These are phyloP conservation scores for Alternaria burnsii DNA, from an alignment of 2,329 filamentous ascomycete genomes.

Conservation along the genomic window DNA sequence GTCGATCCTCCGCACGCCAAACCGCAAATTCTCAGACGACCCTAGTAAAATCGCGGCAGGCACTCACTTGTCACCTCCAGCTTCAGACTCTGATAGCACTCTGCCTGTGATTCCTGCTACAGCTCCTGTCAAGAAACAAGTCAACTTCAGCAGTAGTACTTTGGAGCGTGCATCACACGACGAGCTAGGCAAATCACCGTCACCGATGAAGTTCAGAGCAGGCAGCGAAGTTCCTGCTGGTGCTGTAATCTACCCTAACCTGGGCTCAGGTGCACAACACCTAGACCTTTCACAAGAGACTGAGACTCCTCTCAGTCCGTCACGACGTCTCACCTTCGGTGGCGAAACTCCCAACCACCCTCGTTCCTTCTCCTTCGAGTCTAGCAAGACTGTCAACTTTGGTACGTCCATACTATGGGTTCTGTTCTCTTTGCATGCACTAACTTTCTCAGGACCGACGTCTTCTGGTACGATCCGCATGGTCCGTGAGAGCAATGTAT, in stretches of 20 bases:
- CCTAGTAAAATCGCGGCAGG: slow-evolving; percentile 67
- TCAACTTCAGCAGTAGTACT: slow-evolving; percentile 80
- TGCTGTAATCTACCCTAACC: slow-evolving; percentile 42
- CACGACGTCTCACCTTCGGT: slow-evolving; percentile 49
- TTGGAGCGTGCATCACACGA: slow-evolving; percentile 55
- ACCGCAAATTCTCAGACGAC: slow-evolving; percentile 67
- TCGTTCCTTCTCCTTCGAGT: slow-evolving; percentile 60
- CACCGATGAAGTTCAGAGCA: slow-evolving; percentile 47
- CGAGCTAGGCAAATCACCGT: slow-evolving; percentile 46
- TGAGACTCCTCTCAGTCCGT: slow-evolving; percentile 37
- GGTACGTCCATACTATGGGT: slow-evolving; percentile 14
- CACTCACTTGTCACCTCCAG: slow-evolving; percentile 62
- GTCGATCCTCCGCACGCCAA: slow-evolving; percentile 69
- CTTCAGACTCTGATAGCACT: slow-evolving; percentile 59
- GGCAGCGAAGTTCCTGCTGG: slow-evolving; percentile 46
- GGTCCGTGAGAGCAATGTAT: slow-evolving; percentile 56
- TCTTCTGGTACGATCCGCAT: slow-evolving; percentile 52
- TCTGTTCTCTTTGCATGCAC: background rate
- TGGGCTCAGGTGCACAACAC: slow-evolving; percentile 46
- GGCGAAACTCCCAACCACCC: slow-evolving; percentile 40
- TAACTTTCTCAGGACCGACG: slow-evolving; percentile 38
- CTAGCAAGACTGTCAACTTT: slow-evolving; percentile 56
- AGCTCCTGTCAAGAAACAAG: slow-evolving; percentile 78
- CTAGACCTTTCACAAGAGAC: slow-evolving; percentile 45
- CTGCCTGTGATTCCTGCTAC: slow-evolving; percentile 66